Evolutionary conservation across 371 early-diverging fungal species (phyloP).

Genomic region (Syncephalastrum monosporum): DNA sequence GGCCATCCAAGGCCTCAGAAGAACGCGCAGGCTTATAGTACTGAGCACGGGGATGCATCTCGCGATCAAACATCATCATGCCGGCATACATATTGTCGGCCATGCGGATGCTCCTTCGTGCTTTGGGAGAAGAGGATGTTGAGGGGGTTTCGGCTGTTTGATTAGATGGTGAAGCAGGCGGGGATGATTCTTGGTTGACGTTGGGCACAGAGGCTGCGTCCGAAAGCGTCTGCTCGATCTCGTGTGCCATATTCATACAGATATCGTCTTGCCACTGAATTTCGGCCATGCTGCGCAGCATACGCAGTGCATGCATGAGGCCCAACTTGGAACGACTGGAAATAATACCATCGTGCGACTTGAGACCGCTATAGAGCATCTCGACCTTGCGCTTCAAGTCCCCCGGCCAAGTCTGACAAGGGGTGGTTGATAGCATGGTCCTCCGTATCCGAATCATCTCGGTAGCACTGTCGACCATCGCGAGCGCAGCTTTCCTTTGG

Average conservation of each 20-base stretch:
- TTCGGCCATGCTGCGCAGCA: conserved; percentile 25
- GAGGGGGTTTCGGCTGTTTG: background rate
- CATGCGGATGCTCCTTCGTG: conserved; percentile 19
- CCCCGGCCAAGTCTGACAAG: conserved; percentile 31
- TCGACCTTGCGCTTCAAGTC: conserved; percentile 24
- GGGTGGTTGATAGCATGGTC: conserved; percentile 15
- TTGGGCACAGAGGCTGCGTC: background rate
- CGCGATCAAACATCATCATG: conserved; percentile 28
- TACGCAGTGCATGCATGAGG: conserved; percentile 22
- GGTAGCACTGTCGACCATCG: conserved; percentile 21
- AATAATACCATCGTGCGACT: conserved; percentile 19
- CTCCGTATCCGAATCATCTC: conserved; percentile 24
- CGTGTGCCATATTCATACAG: conserved; percentile 17
- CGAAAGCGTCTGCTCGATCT: conserved; percentile 19
- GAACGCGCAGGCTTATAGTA: conserved; percentile 19
- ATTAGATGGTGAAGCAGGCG: background rate
- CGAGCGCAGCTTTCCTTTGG: conserved; percentile 18
- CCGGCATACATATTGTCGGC: conserved; percentile 25
- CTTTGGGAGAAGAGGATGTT: background rate
- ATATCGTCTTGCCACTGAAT: conserved; percentile 29
- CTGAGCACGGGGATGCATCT: conserved; percentile 21
- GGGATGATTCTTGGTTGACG: conserved; percentile 3
- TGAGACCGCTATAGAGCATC: conserved; percentile 14
- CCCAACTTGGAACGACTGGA: conserved; percentile 18
- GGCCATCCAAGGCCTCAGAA: conserved; percentile 11